A percentile compares a stretch with the other conserved stretches of the same genome.
phyloP scores from a whole-genome alignment of 192 early-diverging fungal species.

The Mortierella alpina region DNA sequence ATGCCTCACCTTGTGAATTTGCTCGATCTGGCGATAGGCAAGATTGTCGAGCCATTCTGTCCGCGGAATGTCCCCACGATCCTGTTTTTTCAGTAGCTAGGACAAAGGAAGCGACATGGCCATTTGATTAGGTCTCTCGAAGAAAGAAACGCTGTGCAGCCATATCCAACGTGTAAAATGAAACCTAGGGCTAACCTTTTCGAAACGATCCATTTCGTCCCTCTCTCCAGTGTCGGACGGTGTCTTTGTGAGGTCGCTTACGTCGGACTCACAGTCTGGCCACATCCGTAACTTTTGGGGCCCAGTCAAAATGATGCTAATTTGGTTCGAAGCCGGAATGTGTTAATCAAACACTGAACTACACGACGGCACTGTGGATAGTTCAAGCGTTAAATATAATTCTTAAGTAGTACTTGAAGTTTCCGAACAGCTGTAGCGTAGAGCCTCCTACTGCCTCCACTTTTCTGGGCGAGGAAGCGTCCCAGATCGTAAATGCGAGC shows the following conservation, averaged over 20 bases:
- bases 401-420: conserved; percentile 68
- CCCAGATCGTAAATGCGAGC: conserved; percentile 84
- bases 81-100: conserved; percentile 81
- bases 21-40: conserved; percentile 88
- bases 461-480: conserved; percentile 79
- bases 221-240: conserved; percentile 63
- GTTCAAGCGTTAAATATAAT: neutral
- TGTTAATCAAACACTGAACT: neutral
- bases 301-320: conserved; percentile 86
- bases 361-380: neutral
- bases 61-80: conserved; percentile 86
- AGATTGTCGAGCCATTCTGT: conserved; percentile 95
- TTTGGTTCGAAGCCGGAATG: too few species aligned
- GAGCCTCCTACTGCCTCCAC: conserved; percentile 80
- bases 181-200: conserved; percentile 65
- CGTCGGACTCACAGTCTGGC: conserved; percentile 76
- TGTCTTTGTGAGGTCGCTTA: conserved; percentile 61
- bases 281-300: conserved; percentile 82
- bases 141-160: neutral
- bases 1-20: conserved; percentile 72
- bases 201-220: conserved; percentile 87
- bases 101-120: neutral
- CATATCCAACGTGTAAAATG: neutral
- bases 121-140: neutral
- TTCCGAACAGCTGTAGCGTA: conserved; percentile 84